These are phyloP conservation scores for Talaromyces islandicus DNA, from an alignment of 2,329 filamentous ascomycete genomes.

Conservation along the genomic window DNA sequence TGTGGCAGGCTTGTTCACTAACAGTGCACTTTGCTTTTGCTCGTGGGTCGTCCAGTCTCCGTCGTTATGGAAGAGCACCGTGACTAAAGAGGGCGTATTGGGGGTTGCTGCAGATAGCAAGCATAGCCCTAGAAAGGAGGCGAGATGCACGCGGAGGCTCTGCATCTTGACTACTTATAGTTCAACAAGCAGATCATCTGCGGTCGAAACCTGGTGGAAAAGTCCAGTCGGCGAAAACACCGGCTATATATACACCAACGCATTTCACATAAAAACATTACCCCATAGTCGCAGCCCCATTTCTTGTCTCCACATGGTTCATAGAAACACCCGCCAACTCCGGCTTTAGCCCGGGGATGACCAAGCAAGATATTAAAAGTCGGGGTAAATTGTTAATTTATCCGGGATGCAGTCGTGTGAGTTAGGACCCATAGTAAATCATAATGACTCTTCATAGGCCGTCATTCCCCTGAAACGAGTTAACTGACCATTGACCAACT, in stretches of 20 bases:
- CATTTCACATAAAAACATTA: neutral
- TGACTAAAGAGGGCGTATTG: neutral
- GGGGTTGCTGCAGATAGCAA: neutral
- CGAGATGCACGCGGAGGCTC: neutral
- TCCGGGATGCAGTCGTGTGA: neutral
- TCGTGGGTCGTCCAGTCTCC: conserved; percentile 7
- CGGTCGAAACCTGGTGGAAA: neutral
- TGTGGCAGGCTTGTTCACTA: conserved; percentile 1
- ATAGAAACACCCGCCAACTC: neutral
- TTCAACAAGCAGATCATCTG: neutral
- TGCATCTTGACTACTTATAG: neutral
- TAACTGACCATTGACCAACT: neutral
- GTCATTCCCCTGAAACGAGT: neutral
- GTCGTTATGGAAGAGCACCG: conserved; percentile 7
- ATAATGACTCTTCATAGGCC: neutral
- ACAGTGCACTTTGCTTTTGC: conserved; percentile 4
- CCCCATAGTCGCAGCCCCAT: neutral
- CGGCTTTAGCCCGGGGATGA: neutral
- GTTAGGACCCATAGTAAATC: neutral
- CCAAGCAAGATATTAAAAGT: neutral
- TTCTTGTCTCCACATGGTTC: neutral
- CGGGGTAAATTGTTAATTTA: neutral
- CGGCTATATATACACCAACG: neutral
- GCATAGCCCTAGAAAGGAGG: conserved; percentile 2
- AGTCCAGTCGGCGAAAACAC: neutral